A percentile compares a stretch with the other conserved stretches of the same genome.
These are phyloP conservation scores for Aspergillus affinis DNA, from an alignment of 495 filamentous ascomycete genomes.

Conservation along the genomic window DNA sequence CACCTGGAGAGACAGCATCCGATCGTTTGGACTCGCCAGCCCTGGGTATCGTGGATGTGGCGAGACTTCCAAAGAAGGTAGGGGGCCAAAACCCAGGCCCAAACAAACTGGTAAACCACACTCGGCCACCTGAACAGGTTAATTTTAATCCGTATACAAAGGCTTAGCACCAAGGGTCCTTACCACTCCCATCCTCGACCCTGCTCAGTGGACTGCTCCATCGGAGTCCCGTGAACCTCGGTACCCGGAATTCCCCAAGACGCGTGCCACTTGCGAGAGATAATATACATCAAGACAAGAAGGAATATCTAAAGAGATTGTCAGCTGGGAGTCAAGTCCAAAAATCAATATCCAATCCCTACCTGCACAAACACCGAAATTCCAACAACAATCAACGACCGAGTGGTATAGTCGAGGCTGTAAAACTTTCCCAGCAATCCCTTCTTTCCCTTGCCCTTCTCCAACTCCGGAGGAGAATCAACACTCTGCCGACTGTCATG, in stretches of 20 bases:
- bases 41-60: constrained; percentile 61
- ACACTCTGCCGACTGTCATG: constrained; percentile 9
- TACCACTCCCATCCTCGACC: constrained; percentile 67
- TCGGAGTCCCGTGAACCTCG: constrained; percentile 33
- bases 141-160: too few species aligned
- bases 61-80: constrained; percentile 45
- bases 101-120: constrained; percentile 62
- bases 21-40: constrained; percentile 67
- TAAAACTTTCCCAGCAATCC: constrained; percentile 29
- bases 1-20: constrained; percentile 54
- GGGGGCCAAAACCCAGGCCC: constrained; percentile 60
- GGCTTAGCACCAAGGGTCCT: constrained; percentile 18
- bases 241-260: constrained; percentile 54
- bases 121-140: constrained; percentile 49
- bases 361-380: constrained; percentile 32
- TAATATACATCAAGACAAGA: constrained; percentile 60
- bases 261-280: constrained; percentile 65
- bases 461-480: constrained; percentile 3
- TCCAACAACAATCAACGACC: constrained; percentile 29
- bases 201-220: constrained; percentile 37
- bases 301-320: constrained; percentile 48
- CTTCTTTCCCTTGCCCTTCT: constrained; percentile 11
- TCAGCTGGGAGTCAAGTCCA: constrained; percentile 6
- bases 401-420: constrained; percentile 29
- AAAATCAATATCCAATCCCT: neutral